Evolutionary conservation across 306 rosid species (phyloP).

Genomic region (Trifolium subterraneum): DNA sequence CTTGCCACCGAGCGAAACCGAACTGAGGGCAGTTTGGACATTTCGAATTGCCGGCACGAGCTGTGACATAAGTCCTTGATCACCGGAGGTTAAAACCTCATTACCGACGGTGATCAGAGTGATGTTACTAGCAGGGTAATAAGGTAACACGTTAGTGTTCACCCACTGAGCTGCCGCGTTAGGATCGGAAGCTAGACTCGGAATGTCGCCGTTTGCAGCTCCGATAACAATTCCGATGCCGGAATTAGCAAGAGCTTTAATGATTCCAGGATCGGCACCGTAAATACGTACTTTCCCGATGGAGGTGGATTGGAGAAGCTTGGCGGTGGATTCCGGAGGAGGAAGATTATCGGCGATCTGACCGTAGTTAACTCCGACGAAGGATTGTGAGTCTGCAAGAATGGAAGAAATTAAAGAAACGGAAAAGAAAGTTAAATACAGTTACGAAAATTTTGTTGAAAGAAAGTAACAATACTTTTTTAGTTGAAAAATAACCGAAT

Average conservation of each 20-base stretch:
- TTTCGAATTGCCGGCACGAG: slow-evolving; percentile 82
- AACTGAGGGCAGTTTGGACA: slow-evolving; percentile 67
- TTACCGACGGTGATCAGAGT: slow-evolving; percentile 77
- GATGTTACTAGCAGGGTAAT: slow-evolving; percentile 73
- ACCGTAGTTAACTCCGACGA: slow-evolving; percentile 90
- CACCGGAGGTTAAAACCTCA: slow-evolving; percentile 69
- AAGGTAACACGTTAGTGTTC: slow-evolving; percentile 65
- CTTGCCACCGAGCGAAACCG: slow-evolving; percentile 65
- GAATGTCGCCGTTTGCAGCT: slow-evolving; percentile 68
- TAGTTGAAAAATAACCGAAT: background rate
- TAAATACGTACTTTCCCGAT: slow-evolving; percentile 69
- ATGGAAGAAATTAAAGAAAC: background rate
- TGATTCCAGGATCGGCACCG: slow-evolving; percentile 66
- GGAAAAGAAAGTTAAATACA: no score
- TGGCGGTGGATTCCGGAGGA: slow-evolving; percentile 53
- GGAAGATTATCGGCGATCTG: slow-evolving; percentile 81
- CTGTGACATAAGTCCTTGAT: slow-evolving; percentile 58
- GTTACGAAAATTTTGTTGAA: background rate
- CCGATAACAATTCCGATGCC: slow-evolving; percentile 72
- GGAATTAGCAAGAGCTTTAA: slow-evolving; percentile 68
- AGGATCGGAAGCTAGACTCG: slow-evolving; percentile 67
- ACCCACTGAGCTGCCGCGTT: slow-evolving; percentile 75
- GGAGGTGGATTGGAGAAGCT: slow-evolving; percentile 71
- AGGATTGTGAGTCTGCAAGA: slow-evolving; percentile 77
- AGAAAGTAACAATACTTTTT: slow-evolving; percentile 24